Base-by-base conservation (phyloP, 495 filamentous ascomycete species). In the Aspergillus ostianus region DNA sequence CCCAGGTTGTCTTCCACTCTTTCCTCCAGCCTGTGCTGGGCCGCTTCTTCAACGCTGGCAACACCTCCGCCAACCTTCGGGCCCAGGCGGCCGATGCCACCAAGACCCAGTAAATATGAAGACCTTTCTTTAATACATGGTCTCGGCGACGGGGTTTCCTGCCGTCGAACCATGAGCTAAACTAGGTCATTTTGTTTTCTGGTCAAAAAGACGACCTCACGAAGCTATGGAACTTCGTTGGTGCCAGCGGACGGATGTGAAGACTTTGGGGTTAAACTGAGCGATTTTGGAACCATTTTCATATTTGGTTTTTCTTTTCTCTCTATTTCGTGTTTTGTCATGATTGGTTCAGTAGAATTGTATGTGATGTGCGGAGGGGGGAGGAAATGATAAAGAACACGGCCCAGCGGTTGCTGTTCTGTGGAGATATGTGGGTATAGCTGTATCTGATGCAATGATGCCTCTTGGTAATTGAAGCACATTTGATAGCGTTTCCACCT, bases 1-100 rank as follows among this genome's bases (percentile, higher is more conserved):
- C 94, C 67, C 90, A 97, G 78, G 74, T 97, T 67, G 83, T 99
- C 80, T 99, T 97, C 90, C 87, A 90, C 75, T 96, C 92, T 53
- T 90, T 98, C 83, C 77, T 99, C 67, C 89, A 92, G 71, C 94
- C 94, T 51, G 80, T 95, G 64, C 87, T 97, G 68, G 85, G 88
- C 73, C 91, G 90, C 69, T 93, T 96, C 87, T 98, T 98, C 85
- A 74, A 80, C 64, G 72, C 77, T 60, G 82, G 85, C 66, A 89
- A 88, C 53, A 92, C 92, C 68, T 89, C 94, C 67, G 85, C 90
- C 71, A 90, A 91, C 79, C 90, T 98, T 62, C 90, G 92, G 55
- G 89, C 91, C 60, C 91, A 94, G 84, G 92, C 89, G 74, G 92
- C 96, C 67, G 83, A 87, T 69, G 84, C 87, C 67, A 73, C 70